A percentile compares a stretch with the other conserved stretches of the same genome.
Conservation (phyloP, 2,329 filamentous ascomycete species). For the Venturia oleaginea region DNA sequence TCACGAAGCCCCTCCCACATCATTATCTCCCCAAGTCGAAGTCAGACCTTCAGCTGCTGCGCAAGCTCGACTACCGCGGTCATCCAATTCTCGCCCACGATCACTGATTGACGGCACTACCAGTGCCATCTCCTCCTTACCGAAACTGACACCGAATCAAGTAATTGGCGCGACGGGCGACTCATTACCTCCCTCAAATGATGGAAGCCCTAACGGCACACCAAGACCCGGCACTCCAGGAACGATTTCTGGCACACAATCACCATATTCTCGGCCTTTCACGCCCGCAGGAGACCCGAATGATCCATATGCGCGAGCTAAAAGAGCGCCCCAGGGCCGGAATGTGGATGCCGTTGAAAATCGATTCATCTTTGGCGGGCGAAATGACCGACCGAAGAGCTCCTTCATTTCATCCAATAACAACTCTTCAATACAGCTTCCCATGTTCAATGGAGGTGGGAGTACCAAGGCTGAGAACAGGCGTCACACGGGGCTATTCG, state of each 20-base stretch:
- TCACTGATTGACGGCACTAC: slow-evolving; percentile 34
- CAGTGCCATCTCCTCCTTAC: slow-evolving; percentile 35
- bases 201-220: slow-evolving; percentile 53
- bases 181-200: slow-evolving; percentile 44
- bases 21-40: slow-evolving; percentile 11
- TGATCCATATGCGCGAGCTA: slow-evolving; percentile 79
- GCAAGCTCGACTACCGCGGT: slow-evolving; percentile 9
- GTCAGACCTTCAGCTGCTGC: slow-evolving; percentile 18
- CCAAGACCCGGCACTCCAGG: slow-evolving; percentile 35
- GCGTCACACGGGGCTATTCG: slow-evolving; percentile 44
- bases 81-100: slow-evolving; percentile 30
- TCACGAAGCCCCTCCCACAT: slow-evolving; percentile 16
- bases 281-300: slow-evolving; percentile 72
- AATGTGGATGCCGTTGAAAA: slow-evolving; percentile 62
- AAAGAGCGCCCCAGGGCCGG: slow-evolving; percentile 59
- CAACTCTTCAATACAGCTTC: background rate
- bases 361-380: slow-evolving; percentile 66
- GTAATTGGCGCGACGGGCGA: slow-evolving; percentile 48
- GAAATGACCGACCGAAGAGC: slow-evolving; percentile 8
- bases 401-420: background rate
- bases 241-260: slow-evolving; percentile 47
- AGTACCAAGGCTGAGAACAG: slow-evolving; percentile 24
- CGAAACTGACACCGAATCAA: slow-evolving; percentile 44
- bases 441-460: slow-evolving; percentile 1
- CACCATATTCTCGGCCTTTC: slow-evolving; percentile 62